Evolutionary conservation across 108 stramenopile species (phyloP).

Genomic region (Nitzschia sp.): DNA sequence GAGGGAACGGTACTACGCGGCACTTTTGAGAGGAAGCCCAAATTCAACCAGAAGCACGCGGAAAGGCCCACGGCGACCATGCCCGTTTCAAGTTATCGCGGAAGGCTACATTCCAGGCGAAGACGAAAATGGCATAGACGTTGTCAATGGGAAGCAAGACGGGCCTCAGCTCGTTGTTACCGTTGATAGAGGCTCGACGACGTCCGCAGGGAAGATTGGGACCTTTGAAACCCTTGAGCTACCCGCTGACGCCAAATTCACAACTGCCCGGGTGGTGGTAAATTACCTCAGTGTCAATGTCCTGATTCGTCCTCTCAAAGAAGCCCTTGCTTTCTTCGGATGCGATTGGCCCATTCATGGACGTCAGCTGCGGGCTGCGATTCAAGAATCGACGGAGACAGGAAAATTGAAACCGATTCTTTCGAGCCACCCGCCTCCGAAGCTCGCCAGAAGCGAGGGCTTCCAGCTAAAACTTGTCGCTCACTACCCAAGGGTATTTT

Average conservation of each 20-base stretch:
- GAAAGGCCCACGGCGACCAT: constrained; percentile 34
- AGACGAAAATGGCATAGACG: constrained; percentile 6
- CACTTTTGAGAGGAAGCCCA: not conserved
- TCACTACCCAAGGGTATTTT: constrained; percentile 73
- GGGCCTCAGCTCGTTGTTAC: constrained; percentile 49
- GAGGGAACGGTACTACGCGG: constrained; percentile 38
- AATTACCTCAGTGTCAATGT: constrained; percentile 59
- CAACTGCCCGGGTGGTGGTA: constrained; percentile 43
- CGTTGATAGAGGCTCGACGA: constrained; percentile 34
- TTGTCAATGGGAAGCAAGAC: constrained; percentile 14
- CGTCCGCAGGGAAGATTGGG: constrained; percentile 21
- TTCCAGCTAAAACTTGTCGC: constrained; percentile 61
- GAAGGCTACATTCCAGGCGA: constrained; percentile 49
- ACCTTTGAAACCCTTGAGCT: constrained; percentile 10
- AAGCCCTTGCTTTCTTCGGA: constrained; percentile 46
- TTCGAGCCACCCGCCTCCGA: not conserved
- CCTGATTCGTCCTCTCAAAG: constrained; percentile 48
- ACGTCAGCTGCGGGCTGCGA: not conserved
- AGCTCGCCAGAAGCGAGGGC: not conserved
- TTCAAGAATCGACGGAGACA: not conserved
- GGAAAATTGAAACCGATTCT: not conserved
- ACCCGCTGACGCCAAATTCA: constrained; percentile 25
- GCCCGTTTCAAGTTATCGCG: constrained; percentile 54
- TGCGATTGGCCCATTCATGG: constrained; percentile 33
- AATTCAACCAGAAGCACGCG: constrained; percentile 8